These are phyloP conservation scores for Eimeria falciformis DNA, from an alignment of 169 alveolate genomes.

Conservation along the genomic window DNA sequence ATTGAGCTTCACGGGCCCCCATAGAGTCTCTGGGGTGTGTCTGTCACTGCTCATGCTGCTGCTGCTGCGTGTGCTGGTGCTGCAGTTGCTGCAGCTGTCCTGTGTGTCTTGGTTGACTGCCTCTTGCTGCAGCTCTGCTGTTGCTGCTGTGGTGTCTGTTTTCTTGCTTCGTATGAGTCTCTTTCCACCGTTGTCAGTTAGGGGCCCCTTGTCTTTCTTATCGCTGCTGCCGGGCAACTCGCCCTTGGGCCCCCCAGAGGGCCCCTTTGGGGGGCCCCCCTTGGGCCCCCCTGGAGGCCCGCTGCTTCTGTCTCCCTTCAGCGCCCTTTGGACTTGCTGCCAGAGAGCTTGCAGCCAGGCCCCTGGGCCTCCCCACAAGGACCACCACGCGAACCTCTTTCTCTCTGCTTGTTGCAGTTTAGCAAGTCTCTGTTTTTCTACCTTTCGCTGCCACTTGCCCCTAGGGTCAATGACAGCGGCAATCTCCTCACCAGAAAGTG, in stretches of 20 bases:
- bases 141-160: neutral
- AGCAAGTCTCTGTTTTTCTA: constrained; percentile 6
- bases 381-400: constrained; percentile 5
- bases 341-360: neutral
- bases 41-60: neutral
- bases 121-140: neutral
- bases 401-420: constrained; percentile 1
- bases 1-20: neutral
- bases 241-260: no score
- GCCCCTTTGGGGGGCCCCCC: constrained; percentile 19
- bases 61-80: neutral
- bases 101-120: no score
- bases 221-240: no score
- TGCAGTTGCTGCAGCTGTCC: neutral
- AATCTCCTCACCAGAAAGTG: constrained; percentile 90
- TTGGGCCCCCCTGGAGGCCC: neutral
- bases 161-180: neutral
- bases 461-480: constrained; percentile 79
- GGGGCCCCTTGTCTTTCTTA: no score
- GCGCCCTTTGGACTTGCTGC: neutral
- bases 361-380: neutral
- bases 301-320: neutral
- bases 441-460: constrained; percentile 12
- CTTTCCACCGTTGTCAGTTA: neutral
- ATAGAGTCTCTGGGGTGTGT: neutral